These are phyloP conservation scores for Umbelopsis vinacea DNA, from an alignment of 192 early-diverging fungal species.

Conservation along the genomic window DNA sequence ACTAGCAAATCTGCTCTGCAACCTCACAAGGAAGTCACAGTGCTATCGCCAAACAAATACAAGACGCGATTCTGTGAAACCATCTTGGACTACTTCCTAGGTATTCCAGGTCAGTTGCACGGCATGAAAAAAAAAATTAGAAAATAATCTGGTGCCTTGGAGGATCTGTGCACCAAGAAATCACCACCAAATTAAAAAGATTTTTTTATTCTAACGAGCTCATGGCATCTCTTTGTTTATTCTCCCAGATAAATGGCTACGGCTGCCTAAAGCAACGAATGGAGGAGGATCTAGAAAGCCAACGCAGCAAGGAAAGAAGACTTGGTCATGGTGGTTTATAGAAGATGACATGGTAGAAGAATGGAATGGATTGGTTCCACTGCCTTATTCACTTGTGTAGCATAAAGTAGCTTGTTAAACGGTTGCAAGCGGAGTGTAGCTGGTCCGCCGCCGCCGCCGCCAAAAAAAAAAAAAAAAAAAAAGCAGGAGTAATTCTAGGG, in stretches of 20 bases:
- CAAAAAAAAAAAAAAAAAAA: too few species aligned
- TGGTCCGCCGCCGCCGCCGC: neutral
- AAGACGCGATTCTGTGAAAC: constrained; percentile 88
- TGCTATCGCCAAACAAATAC: constrained; percentile 93
- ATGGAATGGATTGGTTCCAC: constrained; percentile 16
- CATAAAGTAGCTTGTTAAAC: constrained; percentile 1
- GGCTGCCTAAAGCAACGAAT: neutral
- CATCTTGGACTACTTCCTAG: constrained; percentile 88
- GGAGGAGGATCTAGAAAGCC: constrained; percentile 3
- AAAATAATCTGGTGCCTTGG: too few species aligned
- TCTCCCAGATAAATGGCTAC: neutral
- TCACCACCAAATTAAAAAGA: neutral
- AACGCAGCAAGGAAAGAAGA: neutral
- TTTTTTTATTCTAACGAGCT: neutral
- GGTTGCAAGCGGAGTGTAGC: neutral
- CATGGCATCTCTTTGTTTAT: neutral
- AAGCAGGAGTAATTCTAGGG: too few species aligned
- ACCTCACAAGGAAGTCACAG: constrained; percentile 87
- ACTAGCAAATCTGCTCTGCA: constrained; percentile 67
- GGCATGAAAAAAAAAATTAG: neutral
- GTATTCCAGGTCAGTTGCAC: constrained; percentile 72
- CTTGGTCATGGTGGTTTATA: constrained; percentile 20
- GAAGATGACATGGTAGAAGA: constrained; percentile 21
- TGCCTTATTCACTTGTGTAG: constrained; percentile 11
- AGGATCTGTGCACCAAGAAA: constrained; percentile 7